These are phyloP conservation scores for Paragyromitra xinjiangensis DNA, from an alignment of 495 filamentous ascomycete genomes.

Conservation along the genomic window DNA sequence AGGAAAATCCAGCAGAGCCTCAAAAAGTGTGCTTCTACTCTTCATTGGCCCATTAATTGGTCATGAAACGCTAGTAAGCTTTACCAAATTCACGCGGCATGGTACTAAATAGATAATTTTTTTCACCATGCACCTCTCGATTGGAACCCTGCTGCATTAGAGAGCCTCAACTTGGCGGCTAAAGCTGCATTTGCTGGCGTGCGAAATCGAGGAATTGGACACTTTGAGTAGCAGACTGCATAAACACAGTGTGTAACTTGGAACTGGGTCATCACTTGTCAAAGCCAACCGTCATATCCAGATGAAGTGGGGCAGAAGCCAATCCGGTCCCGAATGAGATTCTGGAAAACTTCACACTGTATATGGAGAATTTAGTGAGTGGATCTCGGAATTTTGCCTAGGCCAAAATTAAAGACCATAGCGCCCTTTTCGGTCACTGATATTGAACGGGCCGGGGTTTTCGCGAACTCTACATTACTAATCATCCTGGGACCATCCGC, in stretches of 20 bases:
- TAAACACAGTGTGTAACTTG: slow-evolving; percentile 5
- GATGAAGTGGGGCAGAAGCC: slow-evolving; percentile 12
- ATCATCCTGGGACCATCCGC: background rate
- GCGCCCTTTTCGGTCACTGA: background rate
- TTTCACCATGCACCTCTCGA: slow-evolving; percentile 33
- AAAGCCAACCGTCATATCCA: background rate
- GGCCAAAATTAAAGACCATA: background rate
- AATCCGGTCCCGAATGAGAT: background rate
- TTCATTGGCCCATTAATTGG: slow-evolving; percentile 42
- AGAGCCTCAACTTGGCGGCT: slow-evolving; percentile 51
- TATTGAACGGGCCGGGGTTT: slow-evolving; percentile 18
- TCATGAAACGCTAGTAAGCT: slow-evolving; percentile 45
- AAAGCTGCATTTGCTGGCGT: slow-evolving; percentile 40
- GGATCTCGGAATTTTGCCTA: slow-evolving; percentile 10
- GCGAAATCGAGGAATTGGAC: slow-evolving; percentile 24
- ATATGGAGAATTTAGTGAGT: slow-evolving; percentile 10
- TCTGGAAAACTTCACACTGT: slow-evolving; percentile 8
- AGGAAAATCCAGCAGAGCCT: slow-evolving; percentile 44
- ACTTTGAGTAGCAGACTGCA: slow-evolving; percentile 30
- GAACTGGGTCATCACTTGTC: slow-evolving; percentile 26
- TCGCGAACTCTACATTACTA: slow-evolving; percentile 12
- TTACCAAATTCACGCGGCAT: slow-evolving; percentile 39
- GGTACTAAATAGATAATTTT: slow-evolving; percentile 47
- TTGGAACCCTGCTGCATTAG: slow-evolving; percentile 43
- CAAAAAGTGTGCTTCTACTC: slow-evolving; percentile 52